These are phyloP conservation scores for Agrocybe pediades DNA, from an alignment of 768 basidiomycete genomes.

Conservation along the genomic window DNA sequence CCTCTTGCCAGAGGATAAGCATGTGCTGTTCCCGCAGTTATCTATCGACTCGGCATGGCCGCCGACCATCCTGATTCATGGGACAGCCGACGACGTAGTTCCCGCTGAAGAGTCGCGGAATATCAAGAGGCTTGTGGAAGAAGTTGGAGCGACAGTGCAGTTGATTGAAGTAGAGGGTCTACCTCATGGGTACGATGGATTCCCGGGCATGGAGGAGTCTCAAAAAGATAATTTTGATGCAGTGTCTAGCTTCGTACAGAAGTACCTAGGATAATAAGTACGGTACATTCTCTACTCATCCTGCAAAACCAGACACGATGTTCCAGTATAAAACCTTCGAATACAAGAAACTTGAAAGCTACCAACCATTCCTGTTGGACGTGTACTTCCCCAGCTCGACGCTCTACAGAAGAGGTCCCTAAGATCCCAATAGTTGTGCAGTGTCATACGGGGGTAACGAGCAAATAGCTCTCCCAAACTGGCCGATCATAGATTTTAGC, in stretches of 20 bases:
- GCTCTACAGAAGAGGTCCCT: too few species aligned
- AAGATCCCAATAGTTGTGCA: too few species aligned
- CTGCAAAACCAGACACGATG: too few species aligned
- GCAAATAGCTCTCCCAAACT: too few species aligned
- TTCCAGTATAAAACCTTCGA: too few species aligned
- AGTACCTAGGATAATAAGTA: slow-evolving; percentile 4
- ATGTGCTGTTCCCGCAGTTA: slow-evolving; percentile 50
- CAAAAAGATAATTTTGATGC: slow-evolving; percentile 31
- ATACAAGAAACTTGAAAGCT: too few species aligned
- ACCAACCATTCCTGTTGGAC: too few species aligned
- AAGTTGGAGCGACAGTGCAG: slow-evolving; percentile 35
- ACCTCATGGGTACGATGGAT: slow-evolving; percentile 61
- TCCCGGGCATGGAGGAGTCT: slow-evolving; percentile 39
- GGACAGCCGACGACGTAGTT: slow-evolving; percentile 49
- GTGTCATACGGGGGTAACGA: too few species aligned
- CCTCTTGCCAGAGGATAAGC: slow-evolving; percentile 35
- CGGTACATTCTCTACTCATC: too few species aligned
- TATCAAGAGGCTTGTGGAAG: slow-evolving; percentile 33
- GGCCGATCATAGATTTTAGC: too few species aligned
- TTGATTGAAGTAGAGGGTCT: slow-evolving; percentile 40
- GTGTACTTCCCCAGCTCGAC: too few species aligned
- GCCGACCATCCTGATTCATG: slow-evolving; percentile 51
- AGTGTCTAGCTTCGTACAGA: slow-evolving; percentile 36
- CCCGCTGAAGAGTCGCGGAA: slow-evolving; percentile 39
- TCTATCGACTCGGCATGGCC: slow-evolving; percentile 41